phyloP scores from a whole-genome alignment of 1,284 basidiomycete species.

The Ganoderma lucidum region DNA sequence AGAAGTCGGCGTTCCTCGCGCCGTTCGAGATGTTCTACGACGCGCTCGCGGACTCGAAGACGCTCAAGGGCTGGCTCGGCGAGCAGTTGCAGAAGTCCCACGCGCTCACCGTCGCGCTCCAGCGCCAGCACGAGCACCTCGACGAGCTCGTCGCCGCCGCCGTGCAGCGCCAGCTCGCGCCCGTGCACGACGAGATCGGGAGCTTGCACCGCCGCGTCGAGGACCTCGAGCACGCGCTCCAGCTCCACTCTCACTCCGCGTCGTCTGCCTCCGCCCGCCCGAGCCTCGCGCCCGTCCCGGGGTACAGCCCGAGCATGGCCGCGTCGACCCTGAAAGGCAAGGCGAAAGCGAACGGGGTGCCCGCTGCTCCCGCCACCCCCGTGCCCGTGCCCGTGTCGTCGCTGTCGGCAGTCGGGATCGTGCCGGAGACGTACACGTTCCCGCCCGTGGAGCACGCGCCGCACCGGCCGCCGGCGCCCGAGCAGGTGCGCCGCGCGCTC shows the following conservation, averaged over 20 bases:
- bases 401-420: slow-evolving; percentile 23
- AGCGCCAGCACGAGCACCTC: slow-evolving; percentile 64
- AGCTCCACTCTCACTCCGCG: background rate
- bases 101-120: slow-evolving; percentile 56
- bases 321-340: slow-evolving; percentile 39
- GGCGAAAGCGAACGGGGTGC: slow-evolving; percentile 45
- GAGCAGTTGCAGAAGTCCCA: slow-evolving; percentile 74
- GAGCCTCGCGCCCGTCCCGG: slow-evolving; percentile 24
- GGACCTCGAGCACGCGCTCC: slow-evolving; percentile 41
- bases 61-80: slow-evolving; percentile 74
- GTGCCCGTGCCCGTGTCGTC: background rate
- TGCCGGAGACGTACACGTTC: slow-evolving; percentile 33
- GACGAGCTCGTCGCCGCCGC: slow-evolving; percentile 62
- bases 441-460: slow-evolving; percentile 28
- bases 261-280: slow-evolving; percentile 15
- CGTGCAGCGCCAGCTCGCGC: slow-evolving; percentile 63
- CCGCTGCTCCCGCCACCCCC: background rate
- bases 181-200: slow-evolving; percentile 64
- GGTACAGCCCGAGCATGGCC: slow-evolving; percentile 35
- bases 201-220: slow-evolving; percentile 58
- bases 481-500: slow-evolving; percentile 35
- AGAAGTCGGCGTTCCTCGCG: slow-evolving; percentile 76
- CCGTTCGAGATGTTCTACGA: slow-evolving; percentile 84
- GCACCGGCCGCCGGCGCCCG: slow-evolving; percentile 21
- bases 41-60: slow-evolving; percentile 75